A percentile compares a stretch with the other conserved stretches of the same genome.
These are phyloP conservation scores for Stephanodiscus minutulus DNA, from an alignment of 108 stramenopile species.

Conservation along the genomic window DNA sequence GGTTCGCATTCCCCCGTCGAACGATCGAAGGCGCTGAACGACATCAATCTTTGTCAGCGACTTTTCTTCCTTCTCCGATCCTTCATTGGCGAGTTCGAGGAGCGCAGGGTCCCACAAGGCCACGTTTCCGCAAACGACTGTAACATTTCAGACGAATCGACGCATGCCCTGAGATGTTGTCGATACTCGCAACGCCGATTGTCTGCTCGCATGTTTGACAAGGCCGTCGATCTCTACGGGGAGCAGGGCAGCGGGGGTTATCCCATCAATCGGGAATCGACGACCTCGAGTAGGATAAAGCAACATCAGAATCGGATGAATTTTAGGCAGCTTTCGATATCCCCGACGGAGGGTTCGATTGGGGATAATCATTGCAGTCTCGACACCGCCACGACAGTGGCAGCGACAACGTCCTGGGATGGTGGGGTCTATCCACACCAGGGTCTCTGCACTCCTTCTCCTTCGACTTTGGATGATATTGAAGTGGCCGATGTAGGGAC, in stretches of 20 bases:
- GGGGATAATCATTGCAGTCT: neutral
- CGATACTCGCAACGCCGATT: conserved; percentile 45
- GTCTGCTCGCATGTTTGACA: conserved; percentile 43
- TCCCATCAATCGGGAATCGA: conserved; percentile 41
- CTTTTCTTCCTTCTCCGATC: conserved; percentile 58
- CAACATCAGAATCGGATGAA: conserved; percentile 11
- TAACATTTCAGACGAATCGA: neutral
- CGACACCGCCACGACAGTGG: neutral
- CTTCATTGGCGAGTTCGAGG: conserved; percentile 53
- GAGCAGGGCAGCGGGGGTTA: conserved; percentile 35
- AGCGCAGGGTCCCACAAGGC: conserved; percentile 10
- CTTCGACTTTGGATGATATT: conserved; percentile 8
- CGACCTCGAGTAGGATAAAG: conserved; percentile 19
- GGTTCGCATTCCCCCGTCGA: neutral
- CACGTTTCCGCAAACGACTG: neutral
- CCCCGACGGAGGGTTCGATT: conserved; percentile 31
- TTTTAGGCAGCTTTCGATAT: conserved; percentile 17
- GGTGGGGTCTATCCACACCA: conserved; percentile 1
- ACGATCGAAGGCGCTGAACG: conserved; percentile 32
- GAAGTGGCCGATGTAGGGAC: neutral
- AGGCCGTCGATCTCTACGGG: conserved; percentile 3
- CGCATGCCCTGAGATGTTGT: conserved; percentile 21
- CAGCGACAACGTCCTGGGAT: neutral
- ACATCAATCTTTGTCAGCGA: conserved; percentile 54
- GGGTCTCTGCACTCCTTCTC: neutral